phyloP scores from a whole-genome alignment of 2,329 filamentous ascomycete genomes.

The Alternaria gansuensis region DNA sequence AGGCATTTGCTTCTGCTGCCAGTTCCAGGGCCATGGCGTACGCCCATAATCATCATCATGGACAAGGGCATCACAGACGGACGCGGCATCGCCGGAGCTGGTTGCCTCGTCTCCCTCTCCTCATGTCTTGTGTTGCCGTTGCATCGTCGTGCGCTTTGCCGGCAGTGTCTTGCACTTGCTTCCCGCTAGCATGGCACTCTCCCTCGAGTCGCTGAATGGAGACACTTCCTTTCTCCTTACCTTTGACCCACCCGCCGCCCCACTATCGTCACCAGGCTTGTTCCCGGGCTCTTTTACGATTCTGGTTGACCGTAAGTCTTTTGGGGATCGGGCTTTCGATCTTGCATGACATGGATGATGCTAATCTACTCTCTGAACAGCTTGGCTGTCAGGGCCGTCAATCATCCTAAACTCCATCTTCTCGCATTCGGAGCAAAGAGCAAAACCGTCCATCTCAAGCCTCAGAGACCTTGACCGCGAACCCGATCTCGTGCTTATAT shows the following conservation, averaged over 20 bases:
- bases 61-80: conserved; percentile 21
- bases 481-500: conserved; percentile 67
- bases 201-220: conserved; percentile 69
- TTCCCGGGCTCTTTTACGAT: conserved; percentile 67
- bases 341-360: conserved; percentile 9
- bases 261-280: conserved; percentile 49
- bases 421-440: conserved; percentile 66
- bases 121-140: conserved; percentile 9
- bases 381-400: conserved; percentile 71
- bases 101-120: conserved; percentile 7
- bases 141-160: conserved; percentile 13
- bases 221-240: conserved; percentile 72
- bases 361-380: conserved; percentile 11
- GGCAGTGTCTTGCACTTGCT: conserved; percentile 10
- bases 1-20: conserved; percentile 10
- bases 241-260: conserved; percentile 64
- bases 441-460: conserved; percentile 66
- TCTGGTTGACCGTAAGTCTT: conserved; percentile 66
- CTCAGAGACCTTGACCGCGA: conserved; percentile 62
- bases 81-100: conserved; percentile 9
- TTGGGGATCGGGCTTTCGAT: not conserved
- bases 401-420: conserved; percentile 69
- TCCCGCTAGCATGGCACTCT: conserved; percentile 65
- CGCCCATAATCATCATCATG: conserved; percentile 16
- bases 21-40: conserved; percentile 14